Conservation (phyloP, 208 protist genomes). For the Crithidia brevicula region DNA sequence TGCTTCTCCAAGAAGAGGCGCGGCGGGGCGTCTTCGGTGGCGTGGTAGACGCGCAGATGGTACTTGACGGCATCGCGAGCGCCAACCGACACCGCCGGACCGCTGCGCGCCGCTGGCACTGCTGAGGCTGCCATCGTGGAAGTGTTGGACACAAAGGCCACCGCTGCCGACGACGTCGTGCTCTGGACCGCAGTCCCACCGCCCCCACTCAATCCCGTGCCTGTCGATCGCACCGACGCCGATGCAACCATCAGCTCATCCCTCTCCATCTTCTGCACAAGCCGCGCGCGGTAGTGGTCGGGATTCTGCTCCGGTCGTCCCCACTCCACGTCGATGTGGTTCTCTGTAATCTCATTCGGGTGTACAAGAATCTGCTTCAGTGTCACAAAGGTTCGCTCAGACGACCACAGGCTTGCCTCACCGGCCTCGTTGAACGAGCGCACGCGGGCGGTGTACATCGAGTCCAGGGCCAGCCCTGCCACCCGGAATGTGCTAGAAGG, state of each 20-base stretch:
- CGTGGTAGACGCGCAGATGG: constrained; percentile 43
- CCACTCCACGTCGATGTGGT: constrained; percentile 72
- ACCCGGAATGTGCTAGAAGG: constrained; percentile 40
- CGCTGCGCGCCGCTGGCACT: neutral
- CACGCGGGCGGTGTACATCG: constrained; percentile 60
- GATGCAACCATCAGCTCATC: constrained; percentile 10
- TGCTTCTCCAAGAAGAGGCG: constrained; percentile 61
- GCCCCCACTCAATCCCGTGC: neutral
- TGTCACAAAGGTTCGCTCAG: constrained; percentile 63
- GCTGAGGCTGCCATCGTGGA: neutral
- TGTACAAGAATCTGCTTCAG: constrained; percentile 61
- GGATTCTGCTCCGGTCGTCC: constrained; percentile 63
- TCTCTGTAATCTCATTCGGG: constrained; percentile 77
- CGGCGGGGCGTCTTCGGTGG: constrained; percentile 26
- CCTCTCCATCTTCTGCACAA: constrained; percentile 10
- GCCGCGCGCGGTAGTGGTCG: constrained; percentile 28
- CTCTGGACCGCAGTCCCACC: too few species aligned
- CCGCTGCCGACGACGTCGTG: neutral
- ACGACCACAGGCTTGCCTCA: constrained; percentile 69
- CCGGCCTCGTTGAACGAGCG: constrained; percentile 66
- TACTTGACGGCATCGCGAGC: constrained; percentile 38
- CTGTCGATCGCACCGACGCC: neutral
- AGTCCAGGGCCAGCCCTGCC: constrained; percentile 57
- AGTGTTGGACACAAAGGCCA: neutral
- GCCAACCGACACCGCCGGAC: constrained; percentile 15